phyloP scores from a whole-genome alignment of 805 yeast genomes.

The Candida argentea region DNA sequence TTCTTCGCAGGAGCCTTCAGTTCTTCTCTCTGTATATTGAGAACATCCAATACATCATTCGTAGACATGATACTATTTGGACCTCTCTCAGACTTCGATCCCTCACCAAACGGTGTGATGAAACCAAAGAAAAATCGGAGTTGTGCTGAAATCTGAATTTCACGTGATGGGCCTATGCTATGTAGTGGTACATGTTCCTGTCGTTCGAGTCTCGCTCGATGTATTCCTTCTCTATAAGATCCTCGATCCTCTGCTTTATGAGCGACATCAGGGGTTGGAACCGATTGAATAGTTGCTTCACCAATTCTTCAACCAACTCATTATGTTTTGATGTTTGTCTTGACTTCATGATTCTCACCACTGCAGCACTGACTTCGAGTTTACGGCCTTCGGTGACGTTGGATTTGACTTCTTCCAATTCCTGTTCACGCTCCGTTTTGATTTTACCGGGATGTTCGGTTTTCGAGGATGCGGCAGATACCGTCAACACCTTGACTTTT shows the following conservation, averaged over 20 bases:
- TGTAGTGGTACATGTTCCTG: conserved; percentile 50
- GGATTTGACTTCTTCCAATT: conserved; percentile 43
- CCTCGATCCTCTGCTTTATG: conserved; percentile 66
- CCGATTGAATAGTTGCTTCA: conserved; percentile 47
- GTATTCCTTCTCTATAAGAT: conserved; percentile 72
- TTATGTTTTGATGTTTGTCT: conserved; percentile 52
- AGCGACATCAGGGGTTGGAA: conserved; percentile 61
- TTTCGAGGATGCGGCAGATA: conserved; percentile 31
- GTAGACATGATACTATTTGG: no score
- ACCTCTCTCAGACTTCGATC: no score
- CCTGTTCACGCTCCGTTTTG: conserved; percentile 39
- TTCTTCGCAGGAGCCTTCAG: conserved; percentile 31
- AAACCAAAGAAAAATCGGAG: no score
- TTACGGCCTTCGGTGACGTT: conserved; percentile 53
- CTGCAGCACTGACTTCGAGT: conserved; percentile 70
- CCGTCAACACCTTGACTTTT: conserved; percentile 68
- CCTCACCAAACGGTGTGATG: no score
- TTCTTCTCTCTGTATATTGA: conserved; percentile 50
- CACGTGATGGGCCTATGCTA: conserved; percentile 42
- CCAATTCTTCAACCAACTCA: conserved; percentile 56
- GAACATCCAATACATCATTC: conserved; percentile 65
- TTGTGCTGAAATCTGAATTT: neutral
- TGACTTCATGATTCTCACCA: conserved; percentile 81
- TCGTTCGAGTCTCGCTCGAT: conserved; percentile 60
- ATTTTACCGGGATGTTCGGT: conserved; percentile 8